Base-by-base conservation (phyloP, 1,139 yeast species). In the Geotrichum cucujoidarum region DNA sequence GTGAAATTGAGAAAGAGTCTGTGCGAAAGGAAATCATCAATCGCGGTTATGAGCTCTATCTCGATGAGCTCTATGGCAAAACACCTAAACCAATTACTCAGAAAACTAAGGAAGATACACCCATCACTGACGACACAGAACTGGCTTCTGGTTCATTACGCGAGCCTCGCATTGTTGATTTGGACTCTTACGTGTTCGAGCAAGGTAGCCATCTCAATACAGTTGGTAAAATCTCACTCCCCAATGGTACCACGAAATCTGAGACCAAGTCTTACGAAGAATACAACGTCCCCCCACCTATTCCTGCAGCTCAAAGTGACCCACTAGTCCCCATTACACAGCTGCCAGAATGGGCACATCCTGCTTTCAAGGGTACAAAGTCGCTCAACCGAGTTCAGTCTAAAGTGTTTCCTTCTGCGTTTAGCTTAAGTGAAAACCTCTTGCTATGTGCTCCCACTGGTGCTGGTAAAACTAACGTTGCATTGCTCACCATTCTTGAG, bases 391-490 rank as follows among this genome's bases (percentile, higher is more conserved):
- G 86, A 43, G 79, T 92, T 20, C 99, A 94, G 65, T 85, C 95
- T 1, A 78, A 77, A 55, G 89, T 90, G 0, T 88, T 70, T 57
- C 94, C 95, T 1, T 66, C 71, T 32, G 97, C 95, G 0, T 87
- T 90, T 58, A 65, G 75, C 8, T 67, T 77, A 1, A 94, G 86
- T 59, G 76, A 76, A 16, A 92, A 90, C 57, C 63, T 92, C 43
- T 70, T 92, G 18, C 71, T 92, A 57, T 90, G 97, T 75, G 97
- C 98, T 0, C 98, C 98, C 2, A 92, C 98, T 0, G 98, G 98
- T 68, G 97, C 97, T 2, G 98, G 98, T 70, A 92, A 92, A 64
- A 92, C 98, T 13, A 92, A 92, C 64, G 95, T 90, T 30, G 98
- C 98, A 0, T 75, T 92, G 79, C 68, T 92, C 49, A 72, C 96